Evolutionary conservation across 208 protist genomes (phyloP).

Genomic region (Trypanosoma avium): DNA sequence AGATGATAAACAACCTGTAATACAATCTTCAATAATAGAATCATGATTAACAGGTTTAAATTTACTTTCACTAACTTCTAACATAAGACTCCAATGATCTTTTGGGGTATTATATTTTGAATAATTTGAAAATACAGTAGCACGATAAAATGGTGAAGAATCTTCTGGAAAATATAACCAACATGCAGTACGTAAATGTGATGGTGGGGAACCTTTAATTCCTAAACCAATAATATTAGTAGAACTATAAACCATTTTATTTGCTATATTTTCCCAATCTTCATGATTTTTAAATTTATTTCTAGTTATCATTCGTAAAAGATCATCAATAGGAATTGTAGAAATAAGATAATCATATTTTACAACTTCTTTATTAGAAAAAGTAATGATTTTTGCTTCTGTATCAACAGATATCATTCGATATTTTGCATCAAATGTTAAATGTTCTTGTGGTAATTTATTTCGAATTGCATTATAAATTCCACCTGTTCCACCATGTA

Average conservation of each 20-base stretch:
- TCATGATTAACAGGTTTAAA: conserved; percentile 31
- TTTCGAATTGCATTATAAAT: conserved; percentile 53
- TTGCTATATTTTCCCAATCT: conserved; percentile 30
- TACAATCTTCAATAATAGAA: conserved; percentile 48
- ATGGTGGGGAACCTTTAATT: conserved; percentile 44
- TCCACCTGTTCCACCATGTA: conserved; percentile 58
- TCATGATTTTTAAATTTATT: conserved; percentile 21
- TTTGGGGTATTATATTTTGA: conserved; percentile 55
- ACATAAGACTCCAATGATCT: conserved; percentile 65
- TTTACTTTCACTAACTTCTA: conserved; percentile 59
- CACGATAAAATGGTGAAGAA: conserved; percentile 72
- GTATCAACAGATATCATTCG: conserved; percentile 41
- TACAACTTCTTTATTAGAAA: conserved; percentile 37
- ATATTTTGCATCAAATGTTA: conserved; percentile 29
- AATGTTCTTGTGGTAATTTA: conserved; percentile 38
- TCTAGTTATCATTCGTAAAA: conserved; percentile 33
- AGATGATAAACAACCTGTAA: conserved; percentile 35
- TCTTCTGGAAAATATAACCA: conserved; percentile 83
- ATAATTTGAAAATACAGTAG: conserved; percentile 80
- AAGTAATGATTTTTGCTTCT: conserved; percentile 32
- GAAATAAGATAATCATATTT: conserved; percentile 53
- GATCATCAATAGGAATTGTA: conserved; percentile 55
- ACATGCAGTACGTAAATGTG: conserved; percentile 49
- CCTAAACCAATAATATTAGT: conserved; percentile 75
- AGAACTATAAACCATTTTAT: conserved; percentile 46